These are phyloP conservation scores for Cladophialophora yegresii DNA, from an alignment of 2,329 filamentous ascomycete genomes.

Conservation along the genomic window DNA sequence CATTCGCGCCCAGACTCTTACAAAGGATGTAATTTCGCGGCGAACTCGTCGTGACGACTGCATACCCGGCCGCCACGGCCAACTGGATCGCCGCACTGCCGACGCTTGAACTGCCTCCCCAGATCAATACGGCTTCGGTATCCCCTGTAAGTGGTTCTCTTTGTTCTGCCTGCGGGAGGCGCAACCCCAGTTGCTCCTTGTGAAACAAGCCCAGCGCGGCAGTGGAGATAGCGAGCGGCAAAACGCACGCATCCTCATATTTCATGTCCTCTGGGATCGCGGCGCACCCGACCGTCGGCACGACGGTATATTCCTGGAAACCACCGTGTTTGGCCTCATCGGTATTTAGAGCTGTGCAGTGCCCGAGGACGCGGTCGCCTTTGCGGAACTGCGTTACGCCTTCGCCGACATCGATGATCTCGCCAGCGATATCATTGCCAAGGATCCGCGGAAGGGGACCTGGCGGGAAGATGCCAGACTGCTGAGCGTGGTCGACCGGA, in stretches of 20 bases:
- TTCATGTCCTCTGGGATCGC: conserved; percentile 39
- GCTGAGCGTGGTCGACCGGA: conserved; percentile 43
- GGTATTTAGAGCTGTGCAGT: conserved; percentile 31
- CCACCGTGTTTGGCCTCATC: conserved; percentile 32
- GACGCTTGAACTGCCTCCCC: conserved; percentile 55
- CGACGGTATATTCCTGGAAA: conserved; percentile 42
- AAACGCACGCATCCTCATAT: conserved; percentile 40
- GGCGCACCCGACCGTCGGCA: conserved; percentile 32
- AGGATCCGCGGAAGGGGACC: conserved; percentile 39
- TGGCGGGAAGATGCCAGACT: conserved; percentile 33
- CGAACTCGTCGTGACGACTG: conserved; percentile 46
- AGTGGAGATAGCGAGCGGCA: conserved; percentile 42
- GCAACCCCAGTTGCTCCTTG: conserved; percentile 36
- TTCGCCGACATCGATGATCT: conserved; percentile 39
- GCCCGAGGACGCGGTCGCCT: conserved; percentile 41
- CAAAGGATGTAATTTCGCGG: conserved; percentile 50
- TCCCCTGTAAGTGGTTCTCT: not conserved
- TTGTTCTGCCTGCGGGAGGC: conserved; percentile 4
- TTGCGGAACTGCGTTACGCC: conserved; percentile 36
- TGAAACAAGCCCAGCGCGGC: conserved; percentile 40
- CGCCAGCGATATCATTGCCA: conserved; percentile 39
- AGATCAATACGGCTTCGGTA: conserved; percentile 49
- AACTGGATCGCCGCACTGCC: conserved; percentile 52
- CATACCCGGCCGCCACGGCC: conserved; percentile 44
- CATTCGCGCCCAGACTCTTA: conserved; percentile 48